Evolutionary conservation across 2,329 filamentous ascomycete genomes (phyloP), one percentile per base, ranked within the genome.

Genomic region (Colletotrichum navitas): DNA sequence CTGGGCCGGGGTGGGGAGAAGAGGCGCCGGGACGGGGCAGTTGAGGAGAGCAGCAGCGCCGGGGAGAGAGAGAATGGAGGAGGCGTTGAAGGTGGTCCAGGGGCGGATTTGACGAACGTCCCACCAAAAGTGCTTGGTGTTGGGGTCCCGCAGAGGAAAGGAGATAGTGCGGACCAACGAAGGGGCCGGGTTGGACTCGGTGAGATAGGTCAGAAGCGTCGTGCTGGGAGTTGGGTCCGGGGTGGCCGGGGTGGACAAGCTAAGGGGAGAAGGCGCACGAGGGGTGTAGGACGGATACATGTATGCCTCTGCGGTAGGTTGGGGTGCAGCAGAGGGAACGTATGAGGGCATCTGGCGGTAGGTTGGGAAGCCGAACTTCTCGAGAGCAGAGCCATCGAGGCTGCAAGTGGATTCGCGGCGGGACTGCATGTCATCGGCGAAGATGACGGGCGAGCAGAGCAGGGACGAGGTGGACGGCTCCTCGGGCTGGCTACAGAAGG

Each of bases 111-210:
- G 95, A 76, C 95, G 93, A 70, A 97, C 88, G 78, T 98, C 95
- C 93, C 94, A 98, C 95, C 95, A 98, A 81, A 95, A 97, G 84
- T 97, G 91, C 80, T 92, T 94, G 77, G 88, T 92, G 81, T 87
- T 88, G 77, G 87, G 91, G 80, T 90, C 93, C 74, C 86, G 89
- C 77, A 86, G 85, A 74, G 83, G 90, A 79, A 92, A 91, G 71
- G 92, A 93, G 75, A 95, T 89, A 75, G 92, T 93, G 78, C 92
- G 92, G 47, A 97, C 94, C 43, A 97, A 86, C 51, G 92, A 92
- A 24, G 95, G 92, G 29, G 94, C 91, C 26, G 95, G 94, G 78
- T 97, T 97, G 72, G 93, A 83, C 0, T 88, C 85, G 3, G 92
- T 94, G 59, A 98, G 89, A 82, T 96, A 97, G 73, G 88, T 87